Evolutionary conservation across 208 protist genomes (phyloP).

Genomic region (Crithidia sp.): DNA sequence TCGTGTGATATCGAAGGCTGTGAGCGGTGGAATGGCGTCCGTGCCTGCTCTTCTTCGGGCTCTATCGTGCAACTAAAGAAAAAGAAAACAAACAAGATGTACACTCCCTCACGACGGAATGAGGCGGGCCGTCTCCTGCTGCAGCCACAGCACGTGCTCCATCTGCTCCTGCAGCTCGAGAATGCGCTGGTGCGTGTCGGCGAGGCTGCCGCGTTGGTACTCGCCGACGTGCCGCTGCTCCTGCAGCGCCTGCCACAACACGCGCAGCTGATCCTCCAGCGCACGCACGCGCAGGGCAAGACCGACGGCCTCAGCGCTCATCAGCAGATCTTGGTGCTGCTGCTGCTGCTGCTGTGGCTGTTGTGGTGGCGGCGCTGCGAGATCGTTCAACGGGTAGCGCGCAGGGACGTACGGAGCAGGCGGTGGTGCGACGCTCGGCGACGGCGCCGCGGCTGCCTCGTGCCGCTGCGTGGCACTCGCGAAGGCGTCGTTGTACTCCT

Average conservation of each 20-base stretch:
- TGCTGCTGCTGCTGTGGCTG: background rate
- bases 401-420: background rate
- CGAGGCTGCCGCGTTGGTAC: slow-evolving; percentile 30
- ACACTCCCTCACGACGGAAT: slow-evolving; percentile 27
- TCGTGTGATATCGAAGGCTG: no score
- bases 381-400: background rate
- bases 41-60: no score
- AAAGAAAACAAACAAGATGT: background rate
- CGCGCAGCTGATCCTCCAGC: slow-evolving; percentile 20
- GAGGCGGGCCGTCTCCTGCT: slow-evolving; percentile 53
- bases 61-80: background rate
- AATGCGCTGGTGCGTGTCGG: slow-evolving; percentile 48
- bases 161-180: slow-evolving; percentile 64
- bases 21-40: no score
- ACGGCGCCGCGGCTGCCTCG: background rate
- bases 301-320: slow-evolving; percentile 14
- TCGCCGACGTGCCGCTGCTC: slow-evolving; percentile 33
- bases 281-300: slow-evolving; percentile 20
- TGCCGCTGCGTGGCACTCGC: background rate
- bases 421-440: slow-evolving; percentile 10
- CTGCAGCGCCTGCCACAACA: slow-evolving; percentile 28
- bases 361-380: background rate
- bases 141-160: slow-evolving; percentile 49
- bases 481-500: slow-evolving; percentile 14
- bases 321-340: slow-evolving; percentile 20